Conservation (phyloP, 768 basidiomycete genomes). For the Pleurotus tuoliensis region DNA sequence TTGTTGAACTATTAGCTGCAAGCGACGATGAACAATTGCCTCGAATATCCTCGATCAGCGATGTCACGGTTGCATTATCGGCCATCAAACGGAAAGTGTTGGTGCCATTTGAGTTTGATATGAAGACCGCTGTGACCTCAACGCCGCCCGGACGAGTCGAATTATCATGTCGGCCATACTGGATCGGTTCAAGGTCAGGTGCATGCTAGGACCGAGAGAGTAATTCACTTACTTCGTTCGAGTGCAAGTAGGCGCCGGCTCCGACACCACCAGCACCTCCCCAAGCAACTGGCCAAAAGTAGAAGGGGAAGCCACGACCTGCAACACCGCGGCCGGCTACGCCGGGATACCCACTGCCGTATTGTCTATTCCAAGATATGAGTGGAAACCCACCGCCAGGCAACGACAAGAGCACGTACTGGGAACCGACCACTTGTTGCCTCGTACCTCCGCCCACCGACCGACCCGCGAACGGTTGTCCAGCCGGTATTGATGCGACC, state of each 20-base stretch:
- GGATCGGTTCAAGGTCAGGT: background rate
- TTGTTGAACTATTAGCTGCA: conserved; percentile 24
- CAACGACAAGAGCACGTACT: conserved; percentile 21
- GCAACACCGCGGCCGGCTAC: conserved; percentile 33
- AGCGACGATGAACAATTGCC: conserved; percentile 40
- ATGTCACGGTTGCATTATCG: conserved; percentile 42
- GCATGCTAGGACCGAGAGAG: too few species aligned
- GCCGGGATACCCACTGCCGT: conserved; percentile 57
- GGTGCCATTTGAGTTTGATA: conserved; percentile 30
- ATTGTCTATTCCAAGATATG: conserved; percentile 28
- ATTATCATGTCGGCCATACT: conserved; percentile 45
- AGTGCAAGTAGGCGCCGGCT: conserved; percentile 17
- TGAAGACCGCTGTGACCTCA: conserved; percentile 40
- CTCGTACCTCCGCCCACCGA: conserved; percentile 43
- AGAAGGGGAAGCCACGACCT: conserved; percentile 44
- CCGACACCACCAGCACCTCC: conserved; percentile 22
- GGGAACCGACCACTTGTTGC: conserved; percentile 32
- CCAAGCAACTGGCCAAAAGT: conserved; percentile 57
- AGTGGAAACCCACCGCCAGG: background rate
- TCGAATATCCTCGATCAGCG: conserved; percentile 38
- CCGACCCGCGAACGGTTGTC: conserved; percentile 36
- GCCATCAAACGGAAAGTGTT: conserved; percentile 42
- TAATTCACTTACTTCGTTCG: conserved; percentile 32
- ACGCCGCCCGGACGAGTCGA: conserved; percentile 47
- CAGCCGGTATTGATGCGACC: conserved; percentile 28